These are phyloP conservation scores for Candida insectorum DNA, from an alignment of 805 yeast species.

Conservation along the genomic window DNA sequence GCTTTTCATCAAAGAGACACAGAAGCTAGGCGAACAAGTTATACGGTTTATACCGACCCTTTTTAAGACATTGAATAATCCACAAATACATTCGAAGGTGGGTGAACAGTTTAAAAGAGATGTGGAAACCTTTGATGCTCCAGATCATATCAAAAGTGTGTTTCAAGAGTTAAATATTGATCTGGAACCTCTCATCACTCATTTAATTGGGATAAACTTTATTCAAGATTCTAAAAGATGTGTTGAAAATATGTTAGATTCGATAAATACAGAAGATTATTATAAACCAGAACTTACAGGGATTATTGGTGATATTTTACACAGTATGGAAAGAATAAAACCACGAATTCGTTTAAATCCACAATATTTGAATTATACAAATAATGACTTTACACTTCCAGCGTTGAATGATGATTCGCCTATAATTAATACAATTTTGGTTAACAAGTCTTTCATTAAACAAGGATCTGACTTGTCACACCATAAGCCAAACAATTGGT, in stretches of 20 bases:
- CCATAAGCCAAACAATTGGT: no score
- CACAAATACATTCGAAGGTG: background rate
- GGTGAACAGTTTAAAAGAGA: no score
- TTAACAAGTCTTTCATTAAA: background rate
- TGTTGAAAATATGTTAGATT: constrained; percentile 5
- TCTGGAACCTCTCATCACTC: constrained; percentile 1
- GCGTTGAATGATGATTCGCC: constrained; percentile 6
- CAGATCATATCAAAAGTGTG: no score
- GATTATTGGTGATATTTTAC: constrained; percentile 1
- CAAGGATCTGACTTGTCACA: no score
- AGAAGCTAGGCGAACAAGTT: constrained; percentile 2
- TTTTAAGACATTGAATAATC: constrained; percentile 1
- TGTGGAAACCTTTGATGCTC: no score
- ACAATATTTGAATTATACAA: background rate
- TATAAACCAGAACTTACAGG: constrained; percentile 1
- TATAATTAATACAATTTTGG: background rate
- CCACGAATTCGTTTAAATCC: background rate
- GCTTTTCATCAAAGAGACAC: constrained; percentile 2
- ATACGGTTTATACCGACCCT: background rate
- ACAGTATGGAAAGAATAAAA: background rate
- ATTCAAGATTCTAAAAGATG: constrained; percentile 11
- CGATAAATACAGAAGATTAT: background rate
- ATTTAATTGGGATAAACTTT: constrained; percentile 5
- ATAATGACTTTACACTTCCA: constrained; percentile 9
- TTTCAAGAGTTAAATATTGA: background rate